Conservation (phyloP, 305 asterid species). For the Striga hermonthica region DNA sequence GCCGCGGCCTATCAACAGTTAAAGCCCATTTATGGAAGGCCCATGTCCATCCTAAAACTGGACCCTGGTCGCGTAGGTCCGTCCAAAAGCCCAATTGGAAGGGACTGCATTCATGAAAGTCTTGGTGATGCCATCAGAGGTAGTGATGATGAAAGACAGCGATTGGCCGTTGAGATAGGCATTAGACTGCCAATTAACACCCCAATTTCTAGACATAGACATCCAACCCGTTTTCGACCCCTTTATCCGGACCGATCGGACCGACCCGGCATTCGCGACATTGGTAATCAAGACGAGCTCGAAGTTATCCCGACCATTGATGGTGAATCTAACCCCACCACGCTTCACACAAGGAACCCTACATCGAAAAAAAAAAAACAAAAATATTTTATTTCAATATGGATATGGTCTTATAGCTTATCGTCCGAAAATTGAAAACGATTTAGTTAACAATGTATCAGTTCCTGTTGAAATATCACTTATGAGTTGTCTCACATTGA, state of each 20-base stretch:
- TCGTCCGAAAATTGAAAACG: no score
- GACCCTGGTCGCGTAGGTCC: slow-evolving; percentile 39
- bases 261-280: slow-evolving; percentile 53
- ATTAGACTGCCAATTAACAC: slow-evolving; percentile 65
- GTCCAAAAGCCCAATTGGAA: slow-evolving; percentile 58
- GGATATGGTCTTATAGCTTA: no score
- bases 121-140: slow-evolving; percentile 51
- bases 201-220: slow-evolving; percentile 67
- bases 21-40: slow-evolving; percentile 24
- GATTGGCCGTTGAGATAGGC: slow-evolving; percentile 52
- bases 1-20: slow-evolving; percentile 42
- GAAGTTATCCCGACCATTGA: slow-evolving; percentile 55
- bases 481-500: no score
- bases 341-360: slow-evolving; percentile 63
- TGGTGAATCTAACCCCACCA: slow-evolving; percentile 59
- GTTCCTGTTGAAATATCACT: no score
- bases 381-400: no score
- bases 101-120: slow-evolving; percentile 40
- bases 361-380: neutral
- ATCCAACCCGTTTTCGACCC: slow-evolving; percentile 54
- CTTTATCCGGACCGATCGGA: slow-evolving; percentile 47
- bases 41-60: slow-evolving; percentile 37
- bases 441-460: no score
- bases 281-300: slow-evolving; percentile 54
- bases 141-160: slow-evolving; percentile 52